Percentiles rank a stretch among this genome's conserved stretches.
Conservation (phyloP, 441 rosid genomes). For the Bocquillonia castaneifolia region DNA sequence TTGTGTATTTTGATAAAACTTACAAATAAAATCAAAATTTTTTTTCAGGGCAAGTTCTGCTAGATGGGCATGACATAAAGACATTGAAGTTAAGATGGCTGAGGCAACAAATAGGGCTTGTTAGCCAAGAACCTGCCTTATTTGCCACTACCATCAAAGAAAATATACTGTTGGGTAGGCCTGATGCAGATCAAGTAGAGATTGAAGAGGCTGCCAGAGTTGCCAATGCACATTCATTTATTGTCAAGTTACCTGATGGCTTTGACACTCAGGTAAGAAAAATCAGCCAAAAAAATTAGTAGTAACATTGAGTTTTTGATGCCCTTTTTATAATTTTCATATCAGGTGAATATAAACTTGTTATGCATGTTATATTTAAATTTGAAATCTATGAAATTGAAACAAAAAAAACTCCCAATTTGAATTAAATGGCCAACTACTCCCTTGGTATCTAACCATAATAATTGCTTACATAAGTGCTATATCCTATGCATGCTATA, state of each 20-base stretch:
- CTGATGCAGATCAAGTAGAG: slow-evolving; percentile 74
- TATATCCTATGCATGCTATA: slow-evolving; percentile 15
- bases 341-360: not conserved
- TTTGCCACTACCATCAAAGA: slow-evolving; percentile 96
- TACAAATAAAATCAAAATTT: not conserved
- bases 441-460: not conserved
- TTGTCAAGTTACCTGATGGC: slow-evolving; percentile 88
- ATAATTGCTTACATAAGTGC: slow-evolving; percentile 3
- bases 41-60: slow-evolving; percentile 71
- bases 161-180: slow-evolving; percentile 88
- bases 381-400: slow-evolving; percentile 5
- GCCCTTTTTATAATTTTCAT: not conserved
- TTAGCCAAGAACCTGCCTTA: slow-evolving; percentile 96
- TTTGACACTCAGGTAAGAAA: slow-evolving; percentile 93
- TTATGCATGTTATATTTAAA: not conserved
- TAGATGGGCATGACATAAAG: slow-evolving; percentile 89
- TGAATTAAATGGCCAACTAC: slow-evolving; percentile 1
- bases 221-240: slow-evolving; percentile 98
- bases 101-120: slow-evolving; percentile 96
- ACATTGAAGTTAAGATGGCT: slow-evolving; percentile 75
- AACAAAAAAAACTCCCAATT: slow-evolving; percentile 2
- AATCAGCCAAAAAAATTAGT: too few relatives aligned
- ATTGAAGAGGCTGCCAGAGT: slow-evolving; percentile 97
- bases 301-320: not conserved
- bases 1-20: not conserved